Conservation (phyloP, 306 rosid species). For the Cucumis cinereus region DNA sequence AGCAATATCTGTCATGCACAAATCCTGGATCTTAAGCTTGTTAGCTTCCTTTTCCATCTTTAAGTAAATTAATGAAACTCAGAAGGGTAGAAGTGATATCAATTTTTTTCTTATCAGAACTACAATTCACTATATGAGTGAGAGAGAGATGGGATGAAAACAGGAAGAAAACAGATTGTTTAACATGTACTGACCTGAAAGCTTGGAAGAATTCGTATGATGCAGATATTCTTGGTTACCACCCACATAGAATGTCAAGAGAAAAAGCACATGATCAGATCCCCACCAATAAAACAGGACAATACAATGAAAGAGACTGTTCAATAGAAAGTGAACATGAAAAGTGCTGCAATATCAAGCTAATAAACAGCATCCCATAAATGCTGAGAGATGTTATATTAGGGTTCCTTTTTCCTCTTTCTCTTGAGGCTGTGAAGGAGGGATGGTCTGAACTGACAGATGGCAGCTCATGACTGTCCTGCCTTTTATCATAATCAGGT, state of each 20-base stretch:
- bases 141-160: background rate
- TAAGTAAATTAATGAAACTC: background rate
- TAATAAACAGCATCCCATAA: background rate
- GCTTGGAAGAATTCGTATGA: background rate
- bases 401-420: background rate
- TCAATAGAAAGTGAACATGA: conserved; percentile 2
- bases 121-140: background rate
- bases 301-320: conserved; percentile 12
- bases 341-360: background rate
- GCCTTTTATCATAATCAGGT: conserved; percentile 4
- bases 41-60: background rate
- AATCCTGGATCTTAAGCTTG: background rate
- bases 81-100: background rate
- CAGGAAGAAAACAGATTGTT: conserved; percentile 3
- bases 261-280: background rate
- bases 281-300: background rate
- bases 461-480: background rate
- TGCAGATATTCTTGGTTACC: background rate
- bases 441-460: background rate
- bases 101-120: background rate
- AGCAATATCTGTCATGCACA: background rate
- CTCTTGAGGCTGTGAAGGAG: background rate
- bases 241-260: background rate
- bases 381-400: background rate
- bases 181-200: conserved; percentile 6